Conservation (phyloP, 768 basidiomycete genomes). For the Panus rudis region DNA sequence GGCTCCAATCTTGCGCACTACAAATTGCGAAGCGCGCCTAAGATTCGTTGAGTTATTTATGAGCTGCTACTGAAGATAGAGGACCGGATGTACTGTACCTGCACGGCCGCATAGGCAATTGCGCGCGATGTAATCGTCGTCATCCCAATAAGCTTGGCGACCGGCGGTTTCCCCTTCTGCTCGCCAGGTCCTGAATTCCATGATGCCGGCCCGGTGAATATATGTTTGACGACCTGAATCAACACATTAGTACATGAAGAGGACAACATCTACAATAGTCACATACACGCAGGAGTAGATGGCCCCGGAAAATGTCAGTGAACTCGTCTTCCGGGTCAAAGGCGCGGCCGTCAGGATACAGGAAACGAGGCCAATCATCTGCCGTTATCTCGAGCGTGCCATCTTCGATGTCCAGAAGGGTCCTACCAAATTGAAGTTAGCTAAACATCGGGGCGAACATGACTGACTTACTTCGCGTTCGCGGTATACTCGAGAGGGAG, state of each 20-base stretch:
- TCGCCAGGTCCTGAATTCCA: no score
- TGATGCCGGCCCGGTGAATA: constrained; percentile 1
- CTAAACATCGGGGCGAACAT: not conserved
- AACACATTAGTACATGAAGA: no score
- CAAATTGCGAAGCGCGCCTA: not conserved
- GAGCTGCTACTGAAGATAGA: not conserved
- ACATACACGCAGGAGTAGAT: constrained; percentile 1
- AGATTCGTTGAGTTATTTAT: no score
- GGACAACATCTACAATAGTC: not conserved
- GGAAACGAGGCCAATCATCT: constrained; percentile 2
- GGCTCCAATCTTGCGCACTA: not conserved
- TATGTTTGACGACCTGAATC: not conserved
- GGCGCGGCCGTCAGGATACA: constrained; percentile 2
- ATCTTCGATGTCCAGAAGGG: not conserved
- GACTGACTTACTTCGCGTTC: not conserved
- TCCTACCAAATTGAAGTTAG: not conserved
- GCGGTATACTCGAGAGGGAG: not conserved
- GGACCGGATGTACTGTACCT: not conserved
- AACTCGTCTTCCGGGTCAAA: not conserved
- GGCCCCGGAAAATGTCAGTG: not conserved
- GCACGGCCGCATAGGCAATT: not conserved
- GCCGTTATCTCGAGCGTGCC: not conserved
- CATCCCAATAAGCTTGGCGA: constrained; percentile 1
- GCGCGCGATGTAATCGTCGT: not conserved
- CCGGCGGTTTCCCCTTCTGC: not conserved